Evolutionary conservation across 2,329 filamentous ascomycete genomes (phyloP).

Genomic region (Sphaerulina populicola): DNA sequence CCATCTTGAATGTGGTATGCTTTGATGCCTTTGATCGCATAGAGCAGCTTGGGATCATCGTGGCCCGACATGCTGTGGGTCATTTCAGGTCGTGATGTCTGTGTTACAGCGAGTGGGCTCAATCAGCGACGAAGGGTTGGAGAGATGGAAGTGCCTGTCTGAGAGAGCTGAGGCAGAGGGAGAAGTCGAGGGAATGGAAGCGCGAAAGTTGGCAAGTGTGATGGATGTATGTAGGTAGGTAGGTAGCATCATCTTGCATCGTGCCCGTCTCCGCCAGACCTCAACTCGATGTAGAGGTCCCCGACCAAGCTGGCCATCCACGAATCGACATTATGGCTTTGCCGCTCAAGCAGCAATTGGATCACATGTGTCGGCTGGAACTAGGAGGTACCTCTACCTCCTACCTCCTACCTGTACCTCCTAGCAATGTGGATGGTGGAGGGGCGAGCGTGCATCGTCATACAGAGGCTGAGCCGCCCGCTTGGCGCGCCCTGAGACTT

Average conservation of each 20-base stretch:
- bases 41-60: constrained; percentile 50
- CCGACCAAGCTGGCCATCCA: neutral
- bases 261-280: neutral
- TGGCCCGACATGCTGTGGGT: constrained; percentile 40
- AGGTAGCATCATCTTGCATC: neutral
- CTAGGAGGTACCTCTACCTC: no score
- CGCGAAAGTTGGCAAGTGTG: constrained; percentile 6
- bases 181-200: neutral
- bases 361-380: no score
- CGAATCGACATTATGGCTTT: constrained; percentile 5
- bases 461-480: neutral
- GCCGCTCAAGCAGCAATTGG: constrained; percentile 4
- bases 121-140: neutral
- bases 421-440: neutral
- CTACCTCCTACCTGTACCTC: no score
- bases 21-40: constrained; percentile 68
- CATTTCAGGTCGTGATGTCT: neutral
- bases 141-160: neutral
- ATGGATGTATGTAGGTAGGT: no score
- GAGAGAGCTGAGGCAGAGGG: neutral
- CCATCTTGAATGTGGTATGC: constrained; percentile 89
- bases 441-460: neutral
- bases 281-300: neutral
- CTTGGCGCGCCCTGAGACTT: neutral
- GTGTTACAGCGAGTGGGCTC: neutral